Base-by-base conservation (phyloP, 192 early-diverging fungal genomes). In the Dissophora globulifera region DNA sequence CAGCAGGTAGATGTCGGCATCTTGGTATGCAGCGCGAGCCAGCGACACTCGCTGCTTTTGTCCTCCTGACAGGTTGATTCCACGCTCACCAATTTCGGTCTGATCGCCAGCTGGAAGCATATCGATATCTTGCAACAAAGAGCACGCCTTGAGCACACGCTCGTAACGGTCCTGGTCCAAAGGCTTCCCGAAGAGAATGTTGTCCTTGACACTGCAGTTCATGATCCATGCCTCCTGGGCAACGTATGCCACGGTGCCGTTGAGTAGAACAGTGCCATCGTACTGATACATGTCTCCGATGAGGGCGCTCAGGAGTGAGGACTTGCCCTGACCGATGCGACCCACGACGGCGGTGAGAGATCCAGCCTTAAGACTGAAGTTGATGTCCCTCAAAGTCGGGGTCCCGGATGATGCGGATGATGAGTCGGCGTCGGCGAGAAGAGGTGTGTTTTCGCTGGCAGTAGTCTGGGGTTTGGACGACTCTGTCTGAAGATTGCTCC, bases 21-120 rank as follows among this genome's bases (percentile, higher is more conserved):
- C 60, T 53, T 78, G 83, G 67, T 96, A 98, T 3, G 95, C 86
- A 1, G 94, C 95, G 15, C 96, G 84, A 2, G 95, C 96, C n/a
- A 97, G 80, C 0, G 93, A 69, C 23, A 98, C 85, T 40, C 95
- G 83, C 52, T 91, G 91, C 79, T 95, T 96, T 74, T 97, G 95
- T 5, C 93, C 94, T 46, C 95, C 95, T 12, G 90, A 87, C 2
- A 93, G 58, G 19, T 82, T 88, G 51, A 82, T 78, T 0, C 79
- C 75, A n/a, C 81, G 72, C 50, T 82, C 83, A 6, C 78, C 81
- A 53, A 84, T 80, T 38, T 82, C 75, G 15, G 80, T 82, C 10
- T 58, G 40, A 42, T 82, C 80, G 5, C 83, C 78, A 74, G 69
- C 19, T 17, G 61, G 60, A 3, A 72, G 49, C 31, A 72, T 64